Evolutionary conservation across 345 rosid species (phyloP).

Genomic region (Orychophragmus violaceus): DNA sequence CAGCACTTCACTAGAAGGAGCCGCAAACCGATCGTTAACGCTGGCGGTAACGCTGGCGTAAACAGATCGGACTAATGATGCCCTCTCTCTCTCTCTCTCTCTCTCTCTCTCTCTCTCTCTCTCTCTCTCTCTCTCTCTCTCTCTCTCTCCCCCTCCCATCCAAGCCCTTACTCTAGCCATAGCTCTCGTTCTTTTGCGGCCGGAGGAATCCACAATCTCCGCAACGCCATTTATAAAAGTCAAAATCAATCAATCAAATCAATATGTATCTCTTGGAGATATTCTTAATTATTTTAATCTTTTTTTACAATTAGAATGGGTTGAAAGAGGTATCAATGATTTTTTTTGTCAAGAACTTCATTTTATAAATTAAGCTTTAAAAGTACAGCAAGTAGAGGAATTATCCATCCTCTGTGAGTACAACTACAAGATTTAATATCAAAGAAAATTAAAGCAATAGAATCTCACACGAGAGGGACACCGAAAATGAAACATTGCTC

Average conservation of each 20-base stretch:
- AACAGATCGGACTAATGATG: not conserved
- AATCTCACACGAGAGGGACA: no score
- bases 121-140: no score
- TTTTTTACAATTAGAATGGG: conserved; percentile 40
- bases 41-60: conserved; percentile 11
- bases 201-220: conserved; percentile 20
- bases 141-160: no score
- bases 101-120: no score
- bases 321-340: no score
- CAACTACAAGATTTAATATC: no score
- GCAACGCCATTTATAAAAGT: conserved; percentile 37
- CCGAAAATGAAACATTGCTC: no score
- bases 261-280: not conserved
- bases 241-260: not conserved
- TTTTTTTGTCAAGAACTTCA: no score
- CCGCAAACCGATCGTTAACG: conserved; percentile 15
- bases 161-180: conserved; percentile 19
- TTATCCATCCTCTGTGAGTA: no score
- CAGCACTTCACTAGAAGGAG: not conserved
- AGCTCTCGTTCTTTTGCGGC: conserved; percentile 29
- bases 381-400: no score
- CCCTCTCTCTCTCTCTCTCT: conserved; percentile 15
- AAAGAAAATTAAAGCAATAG: no score
- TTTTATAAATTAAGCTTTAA: no score
- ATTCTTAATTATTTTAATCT: not conserved